Evolutionary conservation across 2,329 filamentous ascomycete genomes (phyloP).

Genomic region (Aspergillus udagawae): DNA sequence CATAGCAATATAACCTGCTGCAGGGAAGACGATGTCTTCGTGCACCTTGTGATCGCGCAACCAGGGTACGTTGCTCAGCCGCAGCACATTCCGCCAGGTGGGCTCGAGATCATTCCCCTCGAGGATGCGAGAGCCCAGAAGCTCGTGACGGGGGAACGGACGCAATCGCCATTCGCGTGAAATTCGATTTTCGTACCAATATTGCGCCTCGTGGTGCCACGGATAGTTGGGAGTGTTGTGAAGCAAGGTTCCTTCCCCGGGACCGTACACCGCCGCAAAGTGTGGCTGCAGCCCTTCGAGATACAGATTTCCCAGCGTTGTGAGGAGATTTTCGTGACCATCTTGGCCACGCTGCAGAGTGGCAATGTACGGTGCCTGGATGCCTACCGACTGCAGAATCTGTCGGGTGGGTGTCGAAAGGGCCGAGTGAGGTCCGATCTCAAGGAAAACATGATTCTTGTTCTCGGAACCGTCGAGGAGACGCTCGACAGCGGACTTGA

Average conservation of each 20-base stretch:
- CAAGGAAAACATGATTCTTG: conserved; percentile 18
- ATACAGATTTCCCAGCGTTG: conserved; percentile 9
- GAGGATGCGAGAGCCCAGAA: not conserved
- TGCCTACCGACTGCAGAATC: conserved; percentile 12
- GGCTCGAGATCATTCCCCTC: conserved; percentile 11
- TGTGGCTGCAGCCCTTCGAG: conserved; percentile 3
- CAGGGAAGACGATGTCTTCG: conserved; percentile 28
- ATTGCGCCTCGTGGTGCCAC: conserved; percentile 10
- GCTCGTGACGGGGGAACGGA: too few species aligned
- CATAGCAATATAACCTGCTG: conserved; percentile 20
- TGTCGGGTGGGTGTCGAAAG: conserved; percentile 28
- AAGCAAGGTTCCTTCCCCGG: conserved; percentile 1
- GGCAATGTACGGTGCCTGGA: conserved; percentile 12
- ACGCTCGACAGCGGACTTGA: conserved; percentile 4
- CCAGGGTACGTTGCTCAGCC: conserved; percentile 26
- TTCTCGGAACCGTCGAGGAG: conserved; percentile 2
- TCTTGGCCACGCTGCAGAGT: conserved; percentile 16
- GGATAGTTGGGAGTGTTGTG: conserved; percentile 11
- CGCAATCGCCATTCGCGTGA: too few species aligned
- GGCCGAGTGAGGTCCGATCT: conserved; percentile 36
- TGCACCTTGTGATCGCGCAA: conserved; percentile 28
- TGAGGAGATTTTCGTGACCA: conserved; percentile 10
- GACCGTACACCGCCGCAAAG: conserved; percentile 1
- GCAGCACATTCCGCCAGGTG: conserved; percentile 25
- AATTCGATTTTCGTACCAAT: conserved; percentile 9